Evolutionary conservation across 257 asterid genomes (phyloP), one percentile per base, ranked within the genome.

Genomic region (Sherardia arvensis): DNA sequence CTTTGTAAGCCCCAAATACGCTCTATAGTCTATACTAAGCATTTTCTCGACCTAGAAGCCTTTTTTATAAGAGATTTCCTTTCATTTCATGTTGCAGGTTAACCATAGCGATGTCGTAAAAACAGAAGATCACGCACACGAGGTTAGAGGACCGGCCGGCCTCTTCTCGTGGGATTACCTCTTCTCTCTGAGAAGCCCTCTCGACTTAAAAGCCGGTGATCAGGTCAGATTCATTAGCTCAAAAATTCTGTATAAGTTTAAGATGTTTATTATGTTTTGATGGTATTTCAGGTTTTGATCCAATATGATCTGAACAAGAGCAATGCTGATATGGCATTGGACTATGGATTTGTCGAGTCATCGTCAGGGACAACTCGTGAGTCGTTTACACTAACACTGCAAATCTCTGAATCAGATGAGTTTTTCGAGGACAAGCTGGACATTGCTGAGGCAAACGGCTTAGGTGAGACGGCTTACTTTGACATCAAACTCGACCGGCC

Each of bases 281-380:
- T 74, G 71, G 43, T 74, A n/a, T n/a, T n/a, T 73, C 87, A 91
- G 99, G 89, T 92, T 25, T 77, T 69, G 60, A 83, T 90, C 76
- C 97, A 93, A 65, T 93, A 93, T 71, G 88, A 81, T 81, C 54
- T 90, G 80, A 87, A 90, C 4, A 93, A 93, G 79, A 93, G 97
- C 59, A 87, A 84, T 72, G 97, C 97, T 20, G 99, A 93, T 68
- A 81, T 93, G 90, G 99, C 96, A 64, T 79, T 93, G 66, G 99
- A 87, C 74, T 93, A 93, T 40, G 99, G 99, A 57, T 93, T 93
- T 77, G 75, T 80, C 8, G 97, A 89, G 56, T 64, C 51, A 4
- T 43, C 51, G 17, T 15, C 86, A 18, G 77, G 53, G 9, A 61
- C 90, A 47, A 79, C 51, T 7, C 96, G 97, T 20, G 81, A 92